Evolutionary conservation across 2,329 filamentous ascomycete species (phyloP), one percentile per base, ranked within the genome.

Genomic region (Neopestalotiopsis sp.): DNA sequence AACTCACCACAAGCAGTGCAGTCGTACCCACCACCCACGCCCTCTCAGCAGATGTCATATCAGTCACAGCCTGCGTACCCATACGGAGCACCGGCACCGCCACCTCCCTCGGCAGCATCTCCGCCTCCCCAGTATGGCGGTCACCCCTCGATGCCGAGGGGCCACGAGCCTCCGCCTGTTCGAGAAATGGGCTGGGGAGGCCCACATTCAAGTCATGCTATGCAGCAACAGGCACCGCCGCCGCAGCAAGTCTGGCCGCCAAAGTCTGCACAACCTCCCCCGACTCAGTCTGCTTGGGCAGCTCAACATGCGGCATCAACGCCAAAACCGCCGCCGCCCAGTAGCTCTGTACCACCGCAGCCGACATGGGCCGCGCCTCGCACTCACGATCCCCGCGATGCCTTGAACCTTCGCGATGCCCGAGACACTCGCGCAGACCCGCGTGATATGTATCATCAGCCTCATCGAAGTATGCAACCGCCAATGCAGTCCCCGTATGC

Each of bases 61-160:
- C 82, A 84, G 68, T 72, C 82, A 13, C 84, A 85, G 70, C 73
- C 79, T 1, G 79, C 80, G 3, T 87, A 87, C 67, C 76, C 82
- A 9, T 86, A 84, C 64, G 81, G 80, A 5, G 76, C 76, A 5
- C 82, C 81, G 49, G 74, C 79, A 40, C 73, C 78, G 3, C 84
- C 84, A 72, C 74, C 77, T n/a, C 79, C 81, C 14, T 79, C 77
- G 68, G 80, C 81, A 28, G 82, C 83, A n/a, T 86, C 87, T 6
- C 84, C 87, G n/a, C 82, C 85, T n/a, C 83, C 85, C 24, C 88
- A 89, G 71, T 90, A 89, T 68, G 80, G 83, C 0, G 76, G 81
- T 10, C 87, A 89, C 74, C 80, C 81, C n/a, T 74, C 82, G 28
- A 76, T 80, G 14, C 75, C 84, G 13, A 81, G 84, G 34, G 78